Evolutionary conservation across 495 filamentous ascomycete species (phyloP), one percentile per base, ranked within the genome.

Genomic region (Tetracladium marchalianum): DNA sequence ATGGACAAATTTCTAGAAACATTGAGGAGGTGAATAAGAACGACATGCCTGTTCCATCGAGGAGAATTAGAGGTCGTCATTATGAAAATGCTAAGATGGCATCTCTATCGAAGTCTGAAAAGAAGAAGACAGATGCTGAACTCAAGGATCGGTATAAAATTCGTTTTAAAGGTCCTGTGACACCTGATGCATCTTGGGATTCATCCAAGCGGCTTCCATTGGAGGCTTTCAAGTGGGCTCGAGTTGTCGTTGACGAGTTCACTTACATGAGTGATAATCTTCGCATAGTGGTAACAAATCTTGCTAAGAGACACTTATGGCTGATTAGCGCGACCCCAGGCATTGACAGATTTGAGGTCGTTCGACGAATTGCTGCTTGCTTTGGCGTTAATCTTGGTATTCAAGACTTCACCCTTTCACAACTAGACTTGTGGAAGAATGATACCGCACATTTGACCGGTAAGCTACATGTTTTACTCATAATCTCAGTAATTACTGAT

Each of bases 261-360:
- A 73, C 76, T 2, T 81, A 82, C 54, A 50, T 66, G 27, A 62
- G 66, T 19, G 60, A 66, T 15, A 60, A 68, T 16, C 48, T 54
- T 3, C 43, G 51, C 33, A 46, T 49, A 11, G 53, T 49, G 11
- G 52, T 66, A 32, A 55, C 49, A 1, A 54, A 47, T 32, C 35
- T 84, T 1, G 52, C 68, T 13, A 68, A 71, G 16, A 66, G 62
- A 16, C 72, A 66, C 9, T 68, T 67, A 22, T 87, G 82, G 81
- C 62, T 81, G n/a, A 60, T 87, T 6, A 83, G 80, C 5, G 82
- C 76, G n/a, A 87, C 82, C 7, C 82, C 82, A 5, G 62, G 63
- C 0, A 49, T 82, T 5, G 62, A 64, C 4, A 71, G 77, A 41
- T 82, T 82, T 55, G 63, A 67, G 2, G 76, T 82, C 49, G 62